Base-by-base conservation (phyloP, 2,329 filamentous ascomycete genomes). In the Rhinocladiella similis region DNA sequence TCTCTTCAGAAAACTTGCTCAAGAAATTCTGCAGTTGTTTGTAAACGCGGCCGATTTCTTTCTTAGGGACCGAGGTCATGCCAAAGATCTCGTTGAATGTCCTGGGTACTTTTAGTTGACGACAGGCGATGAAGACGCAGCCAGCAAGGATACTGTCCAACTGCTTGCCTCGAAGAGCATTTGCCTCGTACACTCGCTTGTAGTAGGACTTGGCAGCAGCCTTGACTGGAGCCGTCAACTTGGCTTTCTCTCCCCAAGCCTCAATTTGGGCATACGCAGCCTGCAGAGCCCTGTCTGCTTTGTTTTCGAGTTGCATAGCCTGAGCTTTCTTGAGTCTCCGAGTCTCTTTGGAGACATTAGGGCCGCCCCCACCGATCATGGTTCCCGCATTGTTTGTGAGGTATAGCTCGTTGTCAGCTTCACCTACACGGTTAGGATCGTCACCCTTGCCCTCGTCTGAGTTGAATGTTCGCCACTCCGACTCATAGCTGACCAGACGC, bases 391-490 rank as follows among this genome's bases (percentile, higher is more conserved):
- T 62, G 51, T 60, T 63, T 69, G 90, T 95, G 47, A 90, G 90
- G 64, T 97, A 96, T 42, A 99, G 85, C 52, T 90, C 88, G 69
- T 97, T 97, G 59, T 88, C 87, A 5, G 89, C 90, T 66, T 97
- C 94, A 78, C 94, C 94, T 63, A 99, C 93, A 91, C 94, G 20
- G 57, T 91, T 97, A 3, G 95, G 94, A 65, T 99, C 94, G 67
- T 97, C 95, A 46, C 63, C 63, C 68, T 90, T 91, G 73, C 96
- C 91, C 71, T 99, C 95, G 69, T 99, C 94, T 71, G 97, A 97
- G 70, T 92, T 91, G 76, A 99, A 99, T 1, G 94, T 99, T 71
- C 94, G 90, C 94, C 94, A 99, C 77, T 99, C 94, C 47, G 91
- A 96, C 61, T 95, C 89, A 59, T 90, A 95, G 71, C 99, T 95